phyloP scores from a whole-genome alignment of 1,284 basidiomycete species.

The Filobasidium uniguttulatum region DNA sequence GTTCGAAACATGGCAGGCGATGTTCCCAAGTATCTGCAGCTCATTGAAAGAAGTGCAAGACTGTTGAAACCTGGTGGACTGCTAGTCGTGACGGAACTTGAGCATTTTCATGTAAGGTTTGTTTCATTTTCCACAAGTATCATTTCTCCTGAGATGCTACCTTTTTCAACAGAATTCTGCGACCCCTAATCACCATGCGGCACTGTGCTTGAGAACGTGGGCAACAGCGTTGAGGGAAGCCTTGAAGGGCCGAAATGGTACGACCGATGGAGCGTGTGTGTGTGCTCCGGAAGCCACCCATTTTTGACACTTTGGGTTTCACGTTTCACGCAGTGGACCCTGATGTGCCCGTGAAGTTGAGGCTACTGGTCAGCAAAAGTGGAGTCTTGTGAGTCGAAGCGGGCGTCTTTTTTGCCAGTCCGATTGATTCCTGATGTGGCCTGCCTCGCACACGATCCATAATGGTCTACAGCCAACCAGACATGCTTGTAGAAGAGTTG shows the following conservation, averaged over 20 bases:
- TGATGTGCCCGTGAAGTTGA: conserved; percentile 8
- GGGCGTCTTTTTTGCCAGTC: not conserved
- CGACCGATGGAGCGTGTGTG: conserved; percentile 1
- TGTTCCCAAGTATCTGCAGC: conserved; percentile 21
- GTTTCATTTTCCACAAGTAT: no score
- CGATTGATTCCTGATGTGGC: not conserved
- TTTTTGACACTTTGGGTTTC: not conserved
- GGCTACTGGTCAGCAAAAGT: conserved; percentile 12
- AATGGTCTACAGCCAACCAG: conserved; percentile 15
- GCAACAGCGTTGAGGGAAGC: conserved; percentile 8
- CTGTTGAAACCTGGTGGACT: conserved; percentile 26
- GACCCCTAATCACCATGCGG: not conserved
- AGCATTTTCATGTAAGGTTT: conserved; percentile 24
- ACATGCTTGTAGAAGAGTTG: conserved; percentile 25
- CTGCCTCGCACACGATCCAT: no score
- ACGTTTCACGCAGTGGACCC: conserved; percentile 7
- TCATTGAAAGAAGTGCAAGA: conserved; percentile 26
- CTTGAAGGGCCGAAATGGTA: not conserved
- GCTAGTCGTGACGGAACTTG: conserved; percentile 28
- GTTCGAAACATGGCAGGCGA: conserved; percentile 26
- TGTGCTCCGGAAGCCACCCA: not conserved
- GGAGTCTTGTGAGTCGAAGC: conserved; percentile 25
- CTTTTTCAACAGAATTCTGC: conserved; percentile 2
- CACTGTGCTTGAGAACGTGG: conserved; percentile 10
- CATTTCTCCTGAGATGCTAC: not conserved